These are phyloP conservation scores for Cyclotella distinguenda DNA, from an alignment of 108 stramenopile genomes.

Conservation along the genomic window DNA sequence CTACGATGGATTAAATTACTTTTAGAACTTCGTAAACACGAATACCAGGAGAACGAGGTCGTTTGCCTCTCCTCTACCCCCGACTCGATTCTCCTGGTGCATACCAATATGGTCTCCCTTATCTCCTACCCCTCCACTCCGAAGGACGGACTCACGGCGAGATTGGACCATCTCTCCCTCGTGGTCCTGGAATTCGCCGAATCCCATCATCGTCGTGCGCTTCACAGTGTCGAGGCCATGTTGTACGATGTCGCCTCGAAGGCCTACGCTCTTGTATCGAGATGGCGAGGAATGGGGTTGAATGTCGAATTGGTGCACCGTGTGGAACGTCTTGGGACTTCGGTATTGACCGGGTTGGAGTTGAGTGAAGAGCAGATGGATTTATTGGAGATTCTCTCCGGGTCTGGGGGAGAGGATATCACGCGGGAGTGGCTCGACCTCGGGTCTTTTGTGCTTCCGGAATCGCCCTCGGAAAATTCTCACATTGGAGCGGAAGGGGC, in stretches of 20 bases:
- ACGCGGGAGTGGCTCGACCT: conserved; percentile 35
- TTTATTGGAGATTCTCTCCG: conserved; percentile 17
- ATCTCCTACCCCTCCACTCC: conserved; percentile 2
- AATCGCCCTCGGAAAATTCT: conserved; percentile 2
- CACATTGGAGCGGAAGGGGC: conserved; percentile 6
- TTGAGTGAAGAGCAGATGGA: conserved; percentile 24
- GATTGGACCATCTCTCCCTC: conserved; percentile 38
- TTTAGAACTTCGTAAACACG: too few species aligned
- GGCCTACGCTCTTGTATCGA: conserved; percentile 23
- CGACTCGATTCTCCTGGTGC: conserved; percentile 2
- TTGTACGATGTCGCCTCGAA: conserved; percentile 37
- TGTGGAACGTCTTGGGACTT: conserved; percentile 25
- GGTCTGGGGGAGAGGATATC: conserved; percentile 10
- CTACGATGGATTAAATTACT: too few species aligned
- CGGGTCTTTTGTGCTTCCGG: conserved; percentile 21
- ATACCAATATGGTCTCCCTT: conserved; percentile 29
- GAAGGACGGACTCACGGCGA: conserved; percentile 10
- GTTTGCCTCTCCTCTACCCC: too few species aligned
- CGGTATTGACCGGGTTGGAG: conserved; percentile 9
- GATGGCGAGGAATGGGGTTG: conserved; percentile 19
- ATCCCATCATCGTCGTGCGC: conserved; percentile 10
- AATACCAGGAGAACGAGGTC: too few species aligned
- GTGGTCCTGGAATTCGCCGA: conserved; percentile 19
- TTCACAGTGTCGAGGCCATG: conserved; percentile 16
- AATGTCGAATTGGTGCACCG: conserved; percentile 13